A percentile compares a stretch with the other conserved stretches of the same genome.
Conservation (phyloP, 2,329 filamentous ascomycete species). For the Microascus cirrosus region DNA sequence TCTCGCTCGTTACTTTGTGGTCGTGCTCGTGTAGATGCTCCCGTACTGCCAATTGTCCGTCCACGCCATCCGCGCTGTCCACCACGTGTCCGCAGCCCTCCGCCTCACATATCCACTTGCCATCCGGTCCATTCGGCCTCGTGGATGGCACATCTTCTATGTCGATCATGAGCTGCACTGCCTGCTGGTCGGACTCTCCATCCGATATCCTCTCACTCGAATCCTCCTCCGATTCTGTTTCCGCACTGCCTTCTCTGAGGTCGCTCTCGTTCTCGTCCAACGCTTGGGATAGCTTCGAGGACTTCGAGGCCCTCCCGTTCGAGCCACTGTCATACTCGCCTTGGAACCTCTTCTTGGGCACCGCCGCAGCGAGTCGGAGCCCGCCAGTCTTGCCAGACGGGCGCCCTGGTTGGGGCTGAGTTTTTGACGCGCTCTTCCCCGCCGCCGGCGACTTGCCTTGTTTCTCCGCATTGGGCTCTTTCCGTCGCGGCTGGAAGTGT, state of each 20-base stretch:
- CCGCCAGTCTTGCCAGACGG: background rate
- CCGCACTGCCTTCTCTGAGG: background rate
- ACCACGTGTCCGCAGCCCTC: slow-evolving; percentile 55
- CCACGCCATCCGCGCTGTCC: slow-evolving; percentile 45
- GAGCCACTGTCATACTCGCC: slow-evolving; percentile 5
- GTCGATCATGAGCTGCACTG: slow-evolving; percentile 6
- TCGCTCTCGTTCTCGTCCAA: slow-evolving; percentile 15
- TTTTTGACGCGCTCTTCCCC: background rate
- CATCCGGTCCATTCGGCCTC: slow-evolving; percentile 41
- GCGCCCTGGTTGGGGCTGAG: background rate
- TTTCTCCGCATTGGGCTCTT: background rate
- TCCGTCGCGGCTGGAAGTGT: background rate
- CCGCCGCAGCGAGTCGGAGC: background rate
- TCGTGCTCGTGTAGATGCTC: slow-evolving; percentile 52
- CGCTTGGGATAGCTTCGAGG: slow-evolving; percentile 19
- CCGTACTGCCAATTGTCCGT: slow-evolving; percentile 42
- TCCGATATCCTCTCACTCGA: slow-evolving; percentile 34
- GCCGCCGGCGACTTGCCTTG: background rate
- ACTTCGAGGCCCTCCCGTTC: slow-evolving; percentile 21
- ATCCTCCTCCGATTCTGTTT: slow-evolving; percentile 9
- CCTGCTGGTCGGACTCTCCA: background rate
- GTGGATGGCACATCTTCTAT: slow-evolving; percentile 27
- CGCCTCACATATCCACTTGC: slow-evolving; percentile 56
- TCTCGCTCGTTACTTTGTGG: slow-evolving; percentile 28
- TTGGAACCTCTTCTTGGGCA: slow-evolving; percentile 1